Evolutionary conservation across 306 rosid species (phyloP), one percentile per base, ranked within the genome.

Genomic region (peach (Prunus persica)): DNA sequence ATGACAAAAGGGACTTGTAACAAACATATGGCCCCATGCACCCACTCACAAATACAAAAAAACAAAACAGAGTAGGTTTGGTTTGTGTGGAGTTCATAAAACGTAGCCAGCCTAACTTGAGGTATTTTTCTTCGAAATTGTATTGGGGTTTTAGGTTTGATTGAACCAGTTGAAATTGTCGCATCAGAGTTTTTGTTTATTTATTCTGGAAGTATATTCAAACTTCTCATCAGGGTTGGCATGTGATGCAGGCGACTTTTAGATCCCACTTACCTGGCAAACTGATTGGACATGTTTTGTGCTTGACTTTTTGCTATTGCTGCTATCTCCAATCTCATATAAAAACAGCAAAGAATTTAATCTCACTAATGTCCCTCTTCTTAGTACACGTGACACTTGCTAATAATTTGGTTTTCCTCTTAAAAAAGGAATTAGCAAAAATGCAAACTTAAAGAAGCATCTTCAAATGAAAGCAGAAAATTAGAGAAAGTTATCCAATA

Each of bases 321-420:
- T 57, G 75, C 73, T 20, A 25, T 9, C 28, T 56, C 43, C 27
- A 55, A 76, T 55, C 20, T 72, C 67, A 32, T 65, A 52, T 5
- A 5, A 32, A 68, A 56, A 68, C 34, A 61, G 11, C 2, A 15
- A 7, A 38, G 16, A 19, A 41, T n/a, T 11, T 41, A n/a, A 43
- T 41, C 51, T n/a, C 52, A 20, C 72, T 67, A 67, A 49, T 25
- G 20, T 18, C 46, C 27, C 73, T 8, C 32, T 69, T 77, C 67
- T 67, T 85, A 66, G 86, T 65, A 88, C 88, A 85, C 88, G 88
- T 80, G 92, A 86, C 61, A 41, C 61, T 72, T 69, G 67, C 72
- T 46, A 79, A 6, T 43, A 34, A 76, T 27, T 79, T 11, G 14
- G 30, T 56, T 60, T 32, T 60, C 13, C 38, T 32, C 19, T 13